Conservation (phyloP, 176 grass and related monocot genomes). For the Hsuehochloa calcarea region DNA sequence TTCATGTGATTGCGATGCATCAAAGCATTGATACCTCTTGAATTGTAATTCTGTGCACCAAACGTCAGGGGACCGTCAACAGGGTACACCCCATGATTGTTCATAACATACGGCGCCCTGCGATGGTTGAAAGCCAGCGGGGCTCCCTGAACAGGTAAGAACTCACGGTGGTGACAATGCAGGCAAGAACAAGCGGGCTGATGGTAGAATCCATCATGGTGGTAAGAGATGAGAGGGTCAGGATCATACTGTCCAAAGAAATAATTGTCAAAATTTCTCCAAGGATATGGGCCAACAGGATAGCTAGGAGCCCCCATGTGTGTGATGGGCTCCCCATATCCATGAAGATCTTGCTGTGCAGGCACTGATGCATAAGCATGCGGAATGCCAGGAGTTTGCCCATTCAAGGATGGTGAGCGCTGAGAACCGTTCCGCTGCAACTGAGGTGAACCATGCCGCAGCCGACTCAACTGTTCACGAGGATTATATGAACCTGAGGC, state of each 20-base stretch:
- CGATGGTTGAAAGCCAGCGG: slow-evolving; percentile 51
- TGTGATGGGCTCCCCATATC: slow-evolving; percentile 29
- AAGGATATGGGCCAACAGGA: slow-evolving; percentile 51
- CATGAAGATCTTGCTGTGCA: slow-evolving; percentile 45
- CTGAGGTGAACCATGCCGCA: slow-evolving; percentile 54
- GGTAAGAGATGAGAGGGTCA: slow-evolving; percentile 77
- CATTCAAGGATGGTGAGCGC: slow-evolving; percentile 42
- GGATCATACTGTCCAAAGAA: slow-evolving; percentile 65
- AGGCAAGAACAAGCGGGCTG: slow-evolving; percentile 84
- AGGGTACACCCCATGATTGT: slow-evolving; percentile 38
- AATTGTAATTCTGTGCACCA: slow-evolving; percentile 42
- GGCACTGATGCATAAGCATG: slow-evolving; percentile 48
- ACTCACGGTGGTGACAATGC: slow-evolving; percentile 66
- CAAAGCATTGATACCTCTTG: slow-evolving; percentile 40
- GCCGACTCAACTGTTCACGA: slow-evolving; percentile 46
- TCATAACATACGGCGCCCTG: slow-evolving; percentile 43
- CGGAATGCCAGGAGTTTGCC: slow-evolving; percentile 34
- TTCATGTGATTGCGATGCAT: slow-evolving; percentile 46
- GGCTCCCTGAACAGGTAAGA: slow-evolving; percentile 57
- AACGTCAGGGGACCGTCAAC: slow-evolving; percentile 35
- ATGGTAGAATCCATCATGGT: slow-evolving; percentile 94
- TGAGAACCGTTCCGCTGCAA: slow-evolving; percentile 47
- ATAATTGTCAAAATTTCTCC: slow-evolving; percentile 60
- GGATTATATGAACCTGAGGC: slow-evolving; percentile 38
- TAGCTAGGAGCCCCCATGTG: slow-evolving; percentile 60